These are phyloP conservation scores for Coemansia sp. DNA, from an alignment of 192 early-diverging fungal genomes.

Conservation along the genomic window DNA sequence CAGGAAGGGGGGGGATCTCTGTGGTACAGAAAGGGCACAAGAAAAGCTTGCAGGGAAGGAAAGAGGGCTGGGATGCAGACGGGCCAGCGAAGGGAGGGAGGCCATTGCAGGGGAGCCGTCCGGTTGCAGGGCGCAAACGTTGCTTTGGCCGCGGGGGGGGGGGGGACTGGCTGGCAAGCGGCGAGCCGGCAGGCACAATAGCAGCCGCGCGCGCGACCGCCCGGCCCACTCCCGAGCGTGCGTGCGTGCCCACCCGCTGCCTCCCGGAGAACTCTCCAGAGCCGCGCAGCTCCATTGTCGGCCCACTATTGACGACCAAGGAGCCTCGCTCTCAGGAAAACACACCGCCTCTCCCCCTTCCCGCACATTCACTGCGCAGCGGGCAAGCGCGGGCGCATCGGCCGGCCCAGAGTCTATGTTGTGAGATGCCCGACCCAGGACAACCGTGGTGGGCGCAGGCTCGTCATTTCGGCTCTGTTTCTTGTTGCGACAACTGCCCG, in stretches of 20 bases:
- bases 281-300: too few species aligned
- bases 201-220: too few species aligned
- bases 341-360: neutral
- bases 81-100: neutral
- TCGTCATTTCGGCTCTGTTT: too few species aligned
- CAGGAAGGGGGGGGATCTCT: too few species aligned
- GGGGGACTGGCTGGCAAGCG: neutral
- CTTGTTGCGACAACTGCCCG: too few species aligned
- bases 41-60: neutral
- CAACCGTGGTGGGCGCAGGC: too few species aligned
- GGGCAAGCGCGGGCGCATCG: too few species aligned
- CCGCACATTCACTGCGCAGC: too few species aligned
- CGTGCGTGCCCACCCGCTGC: too few species aligned
- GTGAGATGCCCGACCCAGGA: too few species aligned
- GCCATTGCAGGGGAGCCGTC: neutral
- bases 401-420: too few species aligned
- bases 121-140: neutral
- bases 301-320: slow-evolving; percentile 4
- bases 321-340: neutral
- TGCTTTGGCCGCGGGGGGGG: neutral
- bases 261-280: too few species aligned
- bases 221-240: neutral
- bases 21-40: neutral
- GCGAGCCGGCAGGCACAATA: neutral
- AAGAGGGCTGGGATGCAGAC: neutral